Conservation (phyloP, 306 rosid species). For the Cicer judaicum region DNA sequence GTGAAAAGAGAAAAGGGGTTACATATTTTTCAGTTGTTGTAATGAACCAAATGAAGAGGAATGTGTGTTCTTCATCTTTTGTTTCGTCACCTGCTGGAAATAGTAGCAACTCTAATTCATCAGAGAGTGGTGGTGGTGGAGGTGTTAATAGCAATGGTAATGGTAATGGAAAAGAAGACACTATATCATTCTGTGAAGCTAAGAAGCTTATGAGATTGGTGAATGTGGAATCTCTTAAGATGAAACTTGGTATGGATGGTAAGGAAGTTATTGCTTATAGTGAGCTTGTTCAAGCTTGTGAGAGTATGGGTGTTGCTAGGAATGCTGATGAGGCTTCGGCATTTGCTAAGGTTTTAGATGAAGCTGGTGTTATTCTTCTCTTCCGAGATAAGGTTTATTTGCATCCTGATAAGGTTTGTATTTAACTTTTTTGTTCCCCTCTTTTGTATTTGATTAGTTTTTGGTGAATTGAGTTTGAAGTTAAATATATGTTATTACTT, state of each 20-base stretch:
- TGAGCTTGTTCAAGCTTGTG: conserved; percentile 74
- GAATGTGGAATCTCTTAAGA: conserved; percentile 81
- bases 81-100: background rate
- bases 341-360: conserved; percentile 80
- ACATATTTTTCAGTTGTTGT: conserved; percentile 26
- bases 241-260: conserved; percentile 62
- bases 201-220: conserved; percentile 86
- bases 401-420: conserved; percentile 81
- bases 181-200: conserved; percentile 67
- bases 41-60: conserved; percentile 44
- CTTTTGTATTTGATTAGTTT: background rate
- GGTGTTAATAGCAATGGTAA: conserved; percentile 5
- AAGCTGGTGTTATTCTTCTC: conserved; percentile 86
- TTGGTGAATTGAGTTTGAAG: conserved; percentile 8
- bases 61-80: conserved; percentile 36
- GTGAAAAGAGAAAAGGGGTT: conserved; percentile 42
- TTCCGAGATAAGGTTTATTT: conserved; percentile 91
- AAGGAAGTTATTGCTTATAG: conserved; percentile 68
- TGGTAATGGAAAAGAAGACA: conserved; percentile 27
- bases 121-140: conserved; percentile 12
- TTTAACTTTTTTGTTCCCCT: background rate
- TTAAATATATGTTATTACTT: background rate
- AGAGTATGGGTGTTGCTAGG: conserved; percentile 83
- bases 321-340: conserved; percentile 69
- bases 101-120: background rate